Conservation (phyloP, 495 filamentous ascomycete species). For the Lophium mytilinum region DNA sequence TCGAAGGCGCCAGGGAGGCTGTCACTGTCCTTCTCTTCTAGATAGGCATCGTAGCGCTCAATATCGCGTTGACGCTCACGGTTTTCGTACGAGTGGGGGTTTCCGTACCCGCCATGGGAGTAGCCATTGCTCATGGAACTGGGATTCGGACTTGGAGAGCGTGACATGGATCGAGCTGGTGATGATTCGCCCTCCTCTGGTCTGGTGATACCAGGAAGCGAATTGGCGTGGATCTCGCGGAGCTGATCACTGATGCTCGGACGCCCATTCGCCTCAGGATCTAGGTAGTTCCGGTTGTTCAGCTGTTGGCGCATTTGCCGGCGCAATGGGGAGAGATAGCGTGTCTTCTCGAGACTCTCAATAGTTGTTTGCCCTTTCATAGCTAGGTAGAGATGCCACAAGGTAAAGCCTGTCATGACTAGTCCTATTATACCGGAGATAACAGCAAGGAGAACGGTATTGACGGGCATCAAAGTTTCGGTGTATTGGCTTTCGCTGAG, state of each 20-base stretch:
- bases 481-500: constrained; percentile 51
- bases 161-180: constrained; percentile 17
- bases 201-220: constrained; percentile 68
- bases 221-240: constrained; percentile 73
- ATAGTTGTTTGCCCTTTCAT: constrained; percentile 80
- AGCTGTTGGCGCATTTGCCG: constrained; percentile 52
- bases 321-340: constrained; percentile 75
- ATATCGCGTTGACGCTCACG: constrained; percentile 63
- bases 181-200: constrained; percentile 67
- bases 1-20: constrained; percentile 90
- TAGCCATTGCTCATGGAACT: constrained; percentile 18
- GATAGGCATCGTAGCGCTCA: constrained; percentile 74
- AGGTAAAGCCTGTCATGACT: constrained; percentile 81
- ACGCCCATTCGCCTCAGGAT: constrained; percentile 42
- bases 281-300: constrained; percentile 36
- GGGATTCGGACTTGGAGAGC: constrained; percentile 15
- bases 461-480: constrained; percentile 75
- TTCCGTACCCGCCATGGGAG: constrained; percentile 42
- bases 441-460: constrained; percentile 79
- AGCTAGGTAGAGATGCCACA: constrained; percentile 85
- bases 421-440: constrained; percentile 84
- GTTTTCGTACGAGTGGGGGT: constrained; percentile 57
- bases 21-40: constrained; percentile 77
- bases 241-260: constrained; percentile 68
- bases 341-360: constrained; percentile 86